A percentile compares a stretch with the other conserved stretches of the same genome.
Conservation (phyloP, 345 rosid species). For the Cardiospermum halicacabum region DNA sequence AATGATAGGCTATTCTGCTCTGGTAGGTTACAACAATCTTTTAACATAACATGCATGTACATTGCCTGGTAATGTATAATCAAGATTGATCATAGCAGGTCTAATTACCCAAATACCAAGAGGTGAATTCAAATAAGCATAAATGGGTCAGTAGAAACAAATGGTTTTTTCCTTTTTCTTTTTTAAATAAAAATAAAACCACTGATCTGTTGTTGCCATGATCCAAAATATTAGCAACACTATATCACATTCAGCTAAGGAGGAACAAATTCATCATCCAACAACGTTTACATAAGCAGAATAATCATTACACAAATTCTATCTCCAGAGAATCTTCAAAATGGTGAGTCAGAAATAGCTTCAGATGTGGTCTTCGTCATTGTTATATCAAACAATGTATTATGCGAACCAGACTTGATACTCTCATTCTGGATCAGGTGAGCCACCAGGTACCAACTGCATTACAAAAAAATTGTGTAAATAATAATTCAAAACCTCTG, state of each 20-base stretch:
- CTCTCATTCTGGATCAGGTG: conserved; percentile 53
- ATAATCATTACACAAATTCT: conserved; percentile 1
- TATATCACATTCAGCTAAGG: background rate
- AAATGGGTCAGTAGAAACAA: too few species aligned
- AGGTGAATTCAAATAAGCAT: background rate
- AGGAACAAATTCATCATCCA: conserved; percentile 3
- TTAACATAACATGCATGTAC: too few species aligned
- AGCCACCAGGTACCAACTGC: conserved; percentile 97
- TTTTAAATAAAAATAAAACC: too few species aligned
- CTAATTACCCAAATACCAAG: too few species aligned
- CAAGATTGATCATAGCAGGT: too few species aligned
- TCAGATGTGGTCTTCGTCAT: background rate
- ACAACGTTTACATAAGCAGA: background rate
- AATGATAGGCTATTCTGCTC: background rate
- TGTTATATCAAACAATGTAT: conserved; percentile 3
- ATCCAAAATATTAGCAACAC: too few species aligned
- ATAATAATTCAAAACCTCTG: background rate
- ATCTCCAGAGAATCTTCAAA: background rate
- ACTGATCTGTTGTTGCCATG: too few species aligned
- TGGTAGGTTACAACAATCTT: too few species aligned
- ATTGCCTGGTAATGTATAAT: too few species aligned
- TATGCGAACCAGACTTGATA: background rate
- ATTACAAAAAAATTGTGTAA: conserved; percentile 21
- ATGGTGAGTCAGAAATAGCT: background rate
- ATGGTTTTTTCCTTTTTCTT: too few species aligned